Conservation (phyloP, 352 stramenopile genomes). For the Saprolegnia parasitica region DNA sequence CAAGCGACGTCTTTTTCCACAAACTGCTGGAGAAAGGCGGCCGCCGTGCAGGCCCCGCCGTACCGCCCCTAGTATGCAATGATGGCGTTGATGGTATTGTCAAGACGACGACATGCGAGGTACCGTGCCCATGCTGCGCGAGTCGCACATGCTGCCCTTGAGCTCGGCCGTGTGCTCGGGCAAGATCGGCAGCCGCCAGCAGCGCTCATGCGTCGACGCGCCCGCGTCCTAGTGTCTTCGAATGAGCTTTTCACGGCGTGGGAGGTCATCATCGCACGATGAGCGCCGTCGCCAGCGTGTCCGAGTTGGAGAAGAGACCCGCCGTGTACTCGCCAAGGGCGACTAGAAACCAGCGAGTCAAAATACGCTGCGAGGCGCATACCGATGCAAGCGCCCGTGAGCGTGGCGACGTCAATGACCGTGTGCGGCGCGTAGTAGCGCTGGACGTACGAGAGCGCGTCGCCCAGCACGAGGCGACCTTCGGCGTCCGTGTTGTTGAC, state of each 20-base stretch:
- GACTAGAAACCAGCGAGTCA: slow-evolving; percentile 36
- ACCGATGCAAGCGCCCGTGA: slow-evolving; percentile 88
- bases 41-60: slow-evolving; percentile 75
- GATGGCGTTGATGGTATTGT: slow-evolving; percentile 21
- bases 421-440: slow-evolving; percentile 85
- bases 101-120: neutral
- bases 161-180: slow-evolving; percentile 77
- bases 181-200: slow-evolving; percentile 86
- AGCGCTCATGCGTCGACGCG: slow-evolving; percentile 67
- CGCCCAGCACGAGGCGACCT: slow-evolving; percentile 86
- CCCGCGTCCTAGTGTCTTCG: slow-evolving; percentile 40
- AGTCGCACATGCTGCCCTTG: slow-evolving; percentile 76
- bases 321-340: slow-evolving; percentile 85
- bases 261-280: slow-evolving; percentile 30
- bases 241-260: neutral
- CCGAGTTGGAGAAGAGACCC: slow-evolving; percentile 90
- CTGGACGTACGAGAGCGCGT: slow-evolving; percentile 86
- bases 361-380: too few relatives aligned
- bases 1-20: slow-evolving; percentile 80
- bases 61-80: slow-evolving; percentile 52
- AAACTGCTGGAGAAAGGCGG: slow-evolving; percentile 87
- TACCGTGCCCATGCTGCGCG: slow-evolving; percentile 64
- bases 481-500: slow-evolving; percentile 93
- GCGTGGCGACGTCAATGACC: slow-evolving; percentile 92
- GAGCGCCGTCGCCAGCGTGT: slow-evolving; percentile 70